These are phyloP conservation scores for Lanmaoa rubissima DNA, from an alignment of 768 basidiomycete genomes.

Conservation along the genomic window DNA sequence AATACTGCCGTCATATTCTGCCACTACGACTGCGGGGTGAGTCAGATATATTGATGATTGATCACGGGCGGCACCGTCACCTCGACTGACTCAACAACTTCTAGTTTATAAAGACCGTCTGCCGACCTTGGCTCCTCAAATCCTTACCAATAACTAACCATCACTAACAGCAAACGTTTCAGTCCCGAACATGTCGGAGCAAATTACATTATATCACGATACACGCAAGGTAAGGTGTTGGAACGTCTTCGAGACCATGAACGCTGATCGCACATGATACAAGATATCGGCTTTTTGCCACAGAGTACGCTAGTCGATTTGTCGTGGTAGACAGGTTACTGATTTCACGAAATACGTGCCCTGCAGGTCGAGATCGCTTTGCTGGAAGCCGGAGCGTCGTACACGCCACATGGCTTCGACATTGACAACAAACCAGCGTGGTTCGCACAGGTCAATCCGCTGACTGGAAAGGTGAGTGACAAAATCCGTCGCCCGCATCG, in stretches of 20 bases:
- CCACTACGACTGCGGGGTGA: too few relatives aligned
- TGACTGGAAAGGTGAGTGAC: constrained; percentile 50
- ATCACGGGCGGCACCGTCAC: too few relatives aligned
- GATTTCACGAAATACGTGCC: too few relatives aligned
- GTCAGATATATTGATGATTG: too few relatives aligned
- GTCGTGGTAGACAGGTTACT: neutral
- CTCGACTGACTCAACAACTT: neutral
- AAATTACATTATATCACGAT: constrained; percentile 40
- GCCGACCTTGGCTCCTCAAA: neutral
- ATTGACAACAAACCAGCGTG: constrained; percentile 63
- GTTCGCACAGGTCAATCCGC: constrained; percentile 64
- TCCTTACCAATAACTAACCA: neutral
- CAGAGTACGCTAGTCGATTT: constrained; percentile 35
- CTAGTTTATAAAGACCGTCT: neutral
- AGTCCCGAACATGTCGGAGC: constrained; percentile 18
- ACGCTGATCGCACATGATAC: neutral
- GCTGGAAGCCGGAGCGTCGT: constrained; percentile 48
- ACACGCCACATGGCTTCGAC: constrained; percentile 53
- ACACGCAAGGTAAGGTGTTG: constrained; percentile 37
- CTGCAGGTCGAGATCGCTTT: constrained; percentile 56
- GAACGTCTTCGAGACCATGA: neutral
- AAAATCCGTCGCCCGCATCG: neutral
- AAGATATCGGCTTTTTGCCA: constrained; percentile 58
- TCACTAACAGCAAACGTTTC: neutral
- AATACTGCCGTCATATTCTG: too few relatives aligned